Percentiles rank a stretch among this genome's conserved stretches.
These are phyloP conservation scores for Colletotrichum sp. DNA, from an alignment of 2,329 filamentous ascomycete genomes.

Conservation along the genomic window DNA sequence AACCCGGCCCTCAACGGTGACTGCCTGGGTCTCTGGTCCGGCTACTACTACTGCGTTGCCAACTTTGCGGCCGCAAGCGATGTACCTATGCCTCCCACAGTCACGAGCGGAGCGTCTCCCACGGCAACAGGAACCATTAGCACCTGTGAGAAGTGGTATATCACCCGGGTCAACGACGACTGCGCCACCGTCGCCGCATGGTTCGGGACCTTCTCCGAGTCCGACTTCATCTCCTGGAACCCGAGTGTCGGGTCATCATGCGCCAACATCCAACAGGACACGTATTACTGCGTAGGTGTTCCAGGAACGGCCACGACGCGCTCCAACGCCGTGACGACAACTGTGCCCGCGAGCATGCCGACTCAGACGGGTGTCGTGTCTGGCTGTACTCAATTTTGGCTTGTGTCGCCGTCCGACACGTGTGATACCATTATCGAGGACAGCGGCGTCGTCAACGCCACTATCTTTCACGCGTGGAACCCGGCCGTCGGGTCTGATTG, in stretches of 20 bases:
- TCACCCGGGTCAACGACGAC: not conserved
- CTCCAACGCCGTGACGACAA: not conserved
- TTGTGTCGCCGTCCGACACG: not conserved
- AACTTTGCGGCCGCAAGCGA: not conserved
- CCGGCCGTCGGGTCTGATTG: not conserved
- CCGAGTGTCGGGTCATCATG: not conserved
- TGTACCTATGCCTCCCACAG: not conserved
- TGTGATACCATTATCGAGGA: not conserved
- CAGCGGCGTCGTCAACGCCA: not conserved
- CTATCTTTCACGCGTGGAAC: not conserved
- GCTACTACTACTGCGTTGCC: constrained; percentile 26
- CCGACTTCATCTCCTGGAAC: not conserved
- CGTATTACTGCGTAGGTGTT: not conserved
- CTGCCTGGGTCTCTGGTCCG: constrained; percentile 27
- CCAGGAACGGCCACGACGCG: not conserved
- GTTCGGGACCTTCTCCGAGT: not conserved
- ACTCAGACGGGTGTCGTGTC: constrained; percentile 6
- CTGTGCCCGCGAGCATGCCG: not conserved
- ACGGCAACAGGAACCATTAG: not conserved
- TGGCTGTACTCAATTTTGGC: constrained; percentile 13
- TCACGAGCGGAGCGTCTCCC: not conserved
- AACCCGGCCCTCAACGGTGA: constrained; percentile 27
- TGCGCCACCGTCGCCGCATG: not conserved
- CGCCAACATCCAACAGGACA: not conserved
- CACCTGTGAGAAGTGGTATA: not conserved